phyloP scores from a whole-genome alignment of 2,329 filamentous ascomycete genomes.

The Aspergillus proliferans region DNA sequence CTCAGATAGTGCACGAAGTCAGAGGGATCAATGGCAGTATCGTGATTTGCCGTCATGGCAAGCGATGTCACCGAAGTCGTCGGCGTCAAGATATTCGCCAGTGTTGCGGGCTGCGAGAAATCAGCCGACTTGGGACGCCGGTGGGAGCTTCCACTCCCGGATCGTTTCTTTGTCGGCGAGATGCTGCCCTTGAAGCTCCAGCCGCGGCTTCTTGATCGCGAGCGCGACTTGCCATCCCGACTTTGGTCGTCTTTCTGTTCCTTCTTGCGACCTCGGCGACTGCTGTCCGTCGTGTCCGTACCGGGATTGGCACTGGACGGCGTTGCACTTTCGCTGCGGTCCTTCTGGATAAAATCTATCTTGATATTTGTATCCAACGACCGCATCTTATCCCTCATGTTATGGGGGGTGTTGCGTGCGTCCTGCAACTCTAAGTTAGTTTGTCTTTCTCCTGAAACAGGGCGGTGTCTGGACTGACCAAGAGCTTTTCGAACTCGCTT shows the following conservation, averaged over 20 bases:
- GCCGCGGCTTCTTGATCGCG: conserved; percentile 61
- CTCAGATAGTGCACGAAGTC: conserved; percentile 83
- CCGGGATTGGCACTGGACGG: conserved; percentile 39
- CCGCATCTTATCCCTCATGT: conserved; percentile 92
- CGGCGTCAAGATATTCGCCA: conserved; percentile 51
- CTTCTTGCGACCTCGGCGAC: conserved; percentile 38
- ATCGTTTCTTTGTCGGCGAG: conserved; percentile 70
- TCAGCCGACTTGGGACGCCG: conserved; percentile 68
- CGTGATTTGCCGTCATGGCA: conserved; percentile 62
- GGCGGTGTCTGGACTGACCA: conserved; percentile 42
- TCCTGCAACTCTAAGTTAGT: conserved; percentile 51
- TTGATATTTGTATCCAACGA: conserved; percentile 85
- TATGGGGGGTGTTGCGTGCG: conserved; percentile 84
- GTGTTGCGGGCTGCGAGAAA: conserved; percentile 54
- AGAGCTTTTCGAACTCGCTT: conserved; percentile 55
- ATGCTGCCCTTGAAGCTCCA: conserved; percentile 70
- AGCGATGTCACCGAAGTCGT: conserved; percentile 48
- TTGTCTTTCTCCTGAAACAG: not conserved
- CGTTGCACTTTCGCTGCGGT: conserved; percentile 63
- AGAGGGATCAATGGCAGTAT: conserved; percentile 65
- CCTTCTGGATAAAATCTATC: conserved; percentile 87
- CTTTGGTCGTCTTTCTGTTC: conserved; percentile 35
- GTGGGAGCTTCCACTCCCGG: conserved; percentile 58
- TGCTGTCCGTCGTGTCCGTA: conserved; percentile 19
- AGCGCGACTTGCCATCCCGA: conserved; percentile 42